Evolutionary conservation across 129 eudicot species (phyloP).

Genomic region (Cynara cardunculus): DNA sequence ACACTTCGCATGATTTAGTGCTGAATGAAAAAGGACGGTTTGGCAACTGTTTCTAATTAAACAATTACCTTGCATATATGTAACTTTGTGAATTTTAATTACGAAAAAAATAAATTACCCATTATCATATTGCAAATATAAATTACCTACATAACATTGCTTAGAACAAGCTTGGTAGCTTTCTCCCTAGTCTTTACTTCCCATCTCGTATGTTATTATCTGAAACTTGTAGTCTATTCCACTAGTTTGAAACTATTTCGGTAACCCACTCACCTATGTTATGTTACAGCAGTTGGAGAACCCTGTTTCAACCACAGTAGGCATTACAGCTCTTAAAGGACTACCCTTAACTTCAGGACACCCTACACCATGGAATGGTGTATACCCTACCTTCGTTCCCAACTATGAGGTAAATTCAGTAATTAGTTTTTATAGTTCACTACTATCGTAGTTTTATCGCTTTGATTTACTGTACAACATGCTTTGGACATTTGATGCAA

Average conservation of each 20-base stretch:
- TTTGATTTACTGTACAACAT: neutral
- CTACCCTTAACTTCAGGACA: conserved; percentile 40
- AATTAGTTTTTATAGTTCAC: neutral
- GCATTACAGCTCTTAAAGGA: conserved; percentile 32
- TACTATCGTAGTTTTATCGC: neutral
- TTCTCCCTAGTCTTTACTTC: neutral
- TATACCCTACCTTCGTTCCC: conserved; percentile 37
- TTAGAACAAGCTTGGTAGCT: neutral
- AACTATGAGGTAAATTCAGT: conserved; percentile 39
- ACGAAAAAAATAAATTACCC: neutral
- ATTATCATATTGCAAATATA: too few relatives aligned
- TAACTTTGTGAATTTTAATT: neutral
- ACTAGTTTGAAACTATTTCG: neutral
- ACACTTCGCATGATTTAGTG: too few relatives aligned
- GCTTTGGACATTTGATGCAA: neutral
- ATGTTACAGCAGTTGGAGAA: conserved; percentile 37
- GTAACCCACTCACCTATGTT: conserved; percentile 5
- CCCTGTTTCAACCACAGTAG: conserved; percentile 30
- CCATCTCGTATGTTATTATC: neutral
- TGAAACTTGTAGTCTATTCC: neutral
- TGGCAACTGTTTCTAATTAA: neutral
- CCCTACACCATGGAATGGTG: conserved; percentile 34
- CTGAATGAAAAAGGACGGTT: neutral
- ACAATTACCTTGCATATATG: neutral
- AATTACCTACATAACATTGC: neutral